Conservation (phyloP, 1,284 basidiomycete genomes). For the Melanopsichium pennsylvanicum region DNA sequence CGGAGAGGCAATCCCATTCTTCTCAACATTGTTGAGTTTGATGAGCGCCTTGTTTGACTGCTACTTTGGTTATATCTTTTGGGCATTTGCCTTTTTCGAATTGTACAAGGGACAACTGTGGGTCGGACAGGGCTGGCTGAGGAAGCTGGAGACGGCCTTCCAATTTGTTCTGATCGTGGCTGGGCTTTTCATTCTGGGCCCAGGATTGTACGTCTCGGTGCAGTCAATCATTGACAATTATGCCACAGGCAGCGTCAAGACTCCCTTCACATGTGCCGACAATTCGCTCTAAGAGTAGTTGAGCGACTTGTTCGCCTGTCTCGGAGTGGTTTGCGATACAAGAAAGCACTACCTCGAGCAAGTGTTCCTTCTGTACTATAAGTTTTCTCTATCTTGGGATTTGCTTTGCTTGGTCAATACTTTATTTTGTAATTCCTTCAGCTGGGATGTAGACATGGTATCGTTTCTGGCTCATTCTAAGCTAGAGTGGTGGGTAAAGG, state of each 20-base stretch:
- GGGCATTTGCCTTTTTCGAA: constrained; percentile 68
- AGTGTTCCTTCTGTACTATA: no score
- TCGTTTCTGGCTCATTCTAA: no score
- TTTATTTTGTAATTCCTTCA: no score
- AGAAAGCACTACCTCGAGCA: no score
- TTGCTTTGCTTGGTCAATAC: no score
- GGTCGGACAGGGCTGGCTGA: constrained; percentile 28
- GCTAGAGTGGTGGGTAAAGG: no score
- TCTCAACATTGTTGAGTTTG: constrained; percentile 68
- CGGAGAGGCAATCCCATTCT: constrained; percentile 69
- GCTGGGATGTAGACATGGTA: no score
- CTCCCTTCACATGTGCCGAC: constrained; percentile 56
- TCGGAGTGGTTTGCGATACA: background rate
- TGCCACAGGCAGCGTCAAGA: constrained; percentile 42
- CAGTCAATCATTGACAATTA: constrained; percentile 69
- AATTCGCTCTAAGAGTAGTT: constrained; percentile 35
- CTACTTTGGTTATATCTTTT: constrained; percentile 68
- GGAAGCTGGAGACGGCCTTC: constrained; percentile 56
- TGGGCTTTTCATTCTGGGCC: constrained; percentile 68
- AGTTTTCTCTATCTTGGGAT: no score
- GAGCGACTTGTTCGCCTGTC: background rate
- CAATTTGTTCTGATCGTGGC: constrained; percentile 67
- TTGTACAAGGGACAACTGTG: constrained; percentile 66
- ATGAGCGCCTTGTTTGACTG: constrained; percentile 66
- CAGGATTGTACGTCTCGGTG: constrained; percentile 67